phyloP scores from a whole-genome alignment of 1,284 basidiomycete species.

The Cryptococcus sp. region DNA sequence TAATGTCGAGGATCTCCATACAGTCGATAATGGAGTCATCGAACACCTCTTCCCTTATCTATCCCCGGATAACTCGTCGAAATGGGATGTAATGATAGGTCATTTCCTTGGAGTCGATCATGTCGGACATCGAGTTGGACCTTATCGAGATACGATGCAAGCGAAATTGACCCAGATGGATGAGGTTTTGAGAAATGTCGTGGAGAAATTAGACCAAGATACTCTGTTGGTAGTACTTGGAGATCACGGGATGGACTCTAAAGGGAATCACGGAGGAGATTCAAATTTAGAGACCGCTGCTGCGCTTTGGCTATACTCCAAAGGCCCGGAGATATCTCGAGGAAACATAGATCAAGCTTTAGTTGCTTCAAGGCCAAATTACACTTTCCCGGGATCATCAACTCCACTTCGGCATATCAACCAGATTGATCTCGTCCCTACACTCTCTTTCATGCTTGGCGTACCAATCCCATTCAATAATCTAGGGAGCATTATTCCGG shows the following conservation, averaged over 20 bases:
- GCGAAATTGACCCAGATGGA: constrained; percentile 85
- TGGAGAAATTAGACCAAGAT: constrained; percentile 63
- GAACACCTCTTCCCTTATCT: constrained; percentile 77
- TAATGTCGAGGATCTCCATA: constrained; percentile 96
- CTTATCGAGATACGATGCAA: constrained; percentile 80
- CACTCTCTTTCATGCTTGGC: constrained; percentile 84
- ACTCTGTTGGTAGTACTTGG: constrained; percentile 88
- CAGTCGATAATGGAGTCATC: constrained; percentile 88
- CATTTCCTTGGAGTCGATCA: constrained; percentile 98
- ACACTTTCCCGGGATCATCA: constrained; percentile 61
- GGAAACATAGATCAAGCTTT: constrained; percentile 39
- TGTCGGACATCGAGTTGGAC: constrained; percentile 89
- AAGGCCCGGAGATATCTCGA: constrained; percentile 49
- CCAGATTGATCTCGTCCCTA: constrained; percentile 92
- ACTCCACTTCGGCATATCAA: constrained; percentile 65
- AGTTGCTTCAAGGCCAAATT: constrained; percentile 38
- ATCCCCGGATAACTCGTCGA: constrained; percentile 43
- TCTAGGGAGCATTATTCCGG: constrained; percentile 84
- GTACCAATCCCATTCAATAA: constrained; percentile 94
- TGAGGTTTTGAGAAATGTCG: constrained; percentile 65
- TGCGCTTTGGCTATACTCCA: constrained; percentile 88
- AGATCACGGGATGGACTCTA: constrained; percentile 95
- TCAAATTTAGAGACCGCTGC: constrained; percentile 78
- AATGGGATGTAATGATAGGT: constrained; percentile 80
- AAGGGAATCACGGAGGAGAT: constrained; percentile 95